Evolutionary conservation across 345 rosid genomes (phyloP).

Genomic region (Turnera subulata): DNA sequence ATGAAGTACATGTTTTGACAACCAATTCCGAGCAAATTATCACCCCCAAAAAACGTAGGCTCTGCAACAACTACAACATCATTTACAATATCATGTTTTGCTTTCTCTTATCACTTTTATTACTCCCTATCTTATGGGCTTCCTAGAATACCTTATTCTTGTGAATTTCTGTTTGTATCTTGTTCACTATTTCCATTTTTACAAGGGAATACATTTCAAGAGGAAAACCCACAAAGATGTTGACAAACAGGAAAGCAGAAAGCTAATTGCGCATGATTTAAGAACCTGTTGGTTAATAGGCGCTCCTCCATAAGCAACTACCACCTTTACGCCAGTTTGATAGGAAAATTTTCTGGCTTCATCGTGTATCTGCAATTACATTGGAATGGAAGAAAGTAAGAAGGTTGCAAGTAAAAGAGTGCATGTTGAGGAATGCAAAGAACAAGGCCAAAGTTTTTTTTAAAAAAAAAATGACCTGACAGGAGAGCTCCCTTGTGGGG

Average conservation of each 20-base stretch:
- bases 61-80: too few relatives aligned
- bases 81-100: too few relatives aligned
- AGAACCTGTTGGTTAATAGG: conserved; percentile 86
- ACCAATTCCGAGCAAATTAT: too few relatives aligned
- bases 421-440: background rate
- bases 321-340: conserved; percentile 97
- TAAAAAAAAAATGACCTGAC: conserved; percentile 15
- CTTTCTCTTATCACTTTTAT: too few relatives aligned
- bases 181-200: too few relatives aligned
- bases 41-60: too few relatives aligned
- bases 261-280: background rate
- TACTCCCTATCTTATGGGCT: too few relatives aligned
- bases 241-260: background rate
- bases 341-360: conserved; percentile 94
- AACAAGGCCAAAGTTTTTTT: too few relatives aligned
- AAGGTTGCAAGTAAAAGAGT: background rate
- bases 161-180: too few relatives aligned
- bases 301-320: conserved; percentile 98
- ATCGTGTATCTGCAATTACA: conserved; percentile 76
- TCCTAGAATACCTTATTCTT: too few relatives aligned
- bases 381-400: background rate
- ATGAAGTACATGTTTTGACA: too few relatives aligned
- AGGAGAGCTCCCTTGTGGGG: conserved; percentile 92
- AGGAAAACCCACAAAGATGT: background rate
- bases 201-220: background rate